These are phyloP conservation scores for Trebouxia gelatinosa DNA, from an alignment of 163 green algal species.

Conservation along the genomic window DNA sequence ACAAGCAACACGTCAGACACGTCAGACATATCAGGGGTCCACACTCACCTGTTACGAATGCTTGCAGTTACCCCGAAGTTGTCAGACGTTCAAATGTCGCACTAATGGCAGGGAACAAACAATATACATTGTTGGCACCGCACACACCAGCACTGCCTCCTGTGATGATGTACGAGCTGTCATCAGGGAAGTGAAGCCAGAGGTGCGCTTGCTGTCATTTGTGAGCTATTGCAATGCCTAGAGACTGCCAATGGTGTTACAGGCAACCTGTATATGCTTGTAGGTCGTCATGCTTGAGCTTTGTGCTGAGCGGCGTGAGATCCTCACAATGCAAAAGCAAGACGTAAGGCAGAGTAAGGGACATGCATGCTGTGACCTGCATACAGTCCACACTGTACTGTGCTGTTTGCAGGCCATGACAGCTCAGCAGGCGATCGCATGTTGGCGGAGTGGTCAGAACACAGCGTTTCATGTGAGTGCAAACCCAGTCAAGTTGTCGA, in stretches of 20 bases:
- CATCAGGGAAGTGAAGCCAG: slow-evolving; percentile 28
- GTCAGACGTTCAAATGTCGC: slow-evolving; percentile 7
- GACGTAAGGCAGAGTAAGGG: slow-evolving; percentile 1
- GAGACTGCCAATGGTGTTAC: too few species aligned
- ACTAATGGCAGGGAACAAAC: slow-evolving; percentile 34
- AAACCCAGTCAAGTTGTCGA: too few species aligned
- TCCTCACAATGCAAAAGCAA: slow-evolving; percentile 9
- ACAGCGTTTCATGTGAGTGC: slow-evolving; percentile 13
- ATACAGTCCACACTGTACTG: too few species aligned
- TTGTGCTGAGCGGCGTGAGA: slow-evolving; percentile 11
- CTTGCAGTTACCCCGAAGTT: slow-evolving; percentile 7
- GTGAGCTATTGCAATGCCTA: too few species aligned
- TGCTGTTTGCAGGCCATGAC: neutral
- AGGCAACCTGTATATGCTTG: too few species aligned
- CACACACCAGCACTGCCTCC: slow-evolving; percentile 26
- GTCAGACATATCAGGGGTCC: too few species aligned
- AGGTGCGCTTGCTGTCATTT: slow-evolving; percentile 15
- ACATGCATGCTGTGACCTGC: too few species aligned
- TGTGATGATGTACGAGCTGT: slow-evolving; percentile 31
- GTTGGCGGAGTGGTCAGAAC: neutral
- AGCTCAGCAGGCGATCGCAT: neutral
- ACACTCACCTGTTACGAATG: too few species aligned
- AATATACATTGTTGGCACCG: slow-evolving; percentile 37
- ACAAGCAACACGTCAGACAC: too few species aligned
- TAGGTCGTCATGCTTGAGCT: slow-evolving; percentile 33